These are phyloP conservation scores for Monosporascus sp. DNA, from an alignment of 2,329 filamentous ascomycete genomes.

Conservation along the genomic window DNA sequence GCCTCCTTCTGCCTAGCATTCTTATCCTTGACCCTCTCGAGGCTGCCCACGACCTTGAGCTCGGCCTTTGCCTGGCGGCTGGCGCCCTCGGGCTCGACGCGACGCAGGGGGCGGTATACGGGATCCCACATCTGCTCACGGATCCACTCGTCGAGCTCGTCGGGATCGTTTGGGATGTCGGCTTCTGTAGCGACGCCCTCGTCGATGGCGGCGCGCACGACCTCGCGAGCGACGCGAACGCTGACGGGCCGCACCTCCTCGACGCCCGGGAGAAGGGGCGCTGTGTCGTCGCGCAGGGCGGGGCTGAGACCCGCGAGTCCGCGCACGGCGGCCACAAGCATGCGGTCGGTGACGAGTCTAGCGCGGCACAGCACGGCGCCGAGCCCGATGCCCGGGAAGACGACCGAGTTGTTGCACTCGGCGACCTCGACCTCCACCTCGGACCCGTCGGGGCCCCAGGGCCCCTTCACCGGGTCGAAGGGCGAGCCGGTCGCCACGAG, in stretches of 20 bases:
- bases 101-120: slow-evolving; percentile 58
- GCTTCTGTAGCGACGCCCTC: slow-evolving; percentile 62
- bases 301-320: slow-evolving; percentile 68
- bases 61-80: slow-evolving; percentile 55
- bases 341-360: slow-evolving; percentile 62
- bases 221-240: slow-evolving; percentile 68
- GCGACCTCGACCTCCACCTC: slow-evolving; percentile 49
- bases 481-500: slow-evolving; percentile 81
- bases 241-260: slow-evolving; percentile 69
- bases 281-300: slow-evolving; percentile 55
- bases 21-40: slow-evolving; percentile 18
- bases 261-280: slow-evolving; percentile 71
- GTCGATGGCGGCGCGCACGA: slow-evolving; percentile 65
- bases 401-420: slow-evolving; percentile 85
- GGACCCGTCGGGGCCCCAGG: slow-evolving; percentile 42
- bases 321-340: slow-evolving; percentile 75
- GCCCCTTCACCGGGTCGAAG: slow-evolving; percentile 65
- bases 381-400: slow-evolving; percentile 81
- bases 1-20: slow-evolving; percentile 2
- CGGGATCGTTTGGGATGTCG: slow-evolving; percentile 54
- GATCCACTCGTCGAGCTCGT: slow-evolving; percentile 64
- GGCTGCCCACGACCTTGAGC: slow-evolving; percentile 41
- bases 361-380: slow-evolving; percentile 68
- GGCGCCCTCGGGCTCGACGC: slow-evolving; percentile 46
- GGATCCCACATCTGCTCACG: slow-evolving; percentile 76